These are phyloP conservation scores for Hibiscus tridactylites DNA, from an alignment of 345 rosid genomes.

Conservation along the genomic window DNA sequence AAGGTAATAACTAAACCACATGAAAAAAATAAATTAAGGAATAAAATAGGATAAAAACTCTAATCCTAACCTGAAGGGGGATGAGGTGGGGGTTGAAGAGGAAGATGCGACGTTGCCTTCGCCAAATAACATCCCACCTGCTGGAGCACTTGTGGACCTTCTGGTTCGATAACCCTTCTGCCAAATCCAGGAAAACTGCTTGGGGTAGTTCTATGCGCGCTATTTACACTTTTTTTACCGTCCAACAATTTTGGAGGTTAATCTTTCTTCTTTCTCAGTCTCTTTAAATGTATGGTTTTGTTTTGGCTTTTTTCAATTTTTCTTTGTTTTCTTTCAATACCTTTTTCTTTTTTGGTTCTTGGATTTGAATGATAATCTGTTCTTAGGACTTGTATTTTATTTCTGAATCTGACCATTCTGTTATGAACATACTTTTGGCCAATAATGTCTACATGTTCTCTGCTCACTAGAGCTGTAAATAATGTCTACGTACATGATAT, in stretches of 20 bases:
- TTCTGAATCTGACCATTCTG: neutral
- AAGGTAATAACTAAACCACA: too few species aligned
- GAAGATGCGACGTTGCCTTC: conserved; percentile 28
- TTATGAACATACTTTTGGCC: neutral
- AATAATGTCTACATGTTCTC: too few species aligned
- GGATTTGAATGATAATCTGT: too few species aligned
- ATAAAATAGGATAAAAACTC: conserved; percentile 6
- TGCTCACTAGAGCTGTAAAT: too few species aligned
- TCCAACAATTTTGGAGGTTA: conserved; percentile 78
- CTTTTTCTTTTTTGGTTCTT: too few species aligned
- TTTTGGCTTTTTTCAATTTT: neutral
- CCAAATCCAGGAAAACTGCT: conserved; percentile 42
- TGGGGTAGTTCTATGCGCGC: conserved; percentile 85
- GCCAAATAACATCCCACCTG: conserved; percentile 32
- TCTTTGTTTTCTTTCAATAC: too few species aligned
- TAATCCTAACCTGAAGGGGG: conserved; percentile 19
- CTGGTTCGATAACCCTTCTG: conserved; percentile 72
- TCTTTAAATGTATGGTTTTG: neutral
- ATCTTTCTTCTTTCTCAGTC: too few species aligned
- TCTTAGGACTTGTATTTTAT: neutral
- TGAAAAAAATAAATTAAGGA: too few species aligned
- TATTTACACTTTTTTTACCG: conserved; percentile 60
- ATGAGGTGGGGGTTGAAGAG: conserved; percentile 21
- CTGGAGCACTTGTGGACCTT: conserved; percentile 85
- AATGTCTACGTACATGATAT: too few species aligned